A percentile compares a stretch with the other conserved stretches of the same genome.
Conservation (phyloP, 306 rosid genomes). For the Medicago truncatula region DNA sequence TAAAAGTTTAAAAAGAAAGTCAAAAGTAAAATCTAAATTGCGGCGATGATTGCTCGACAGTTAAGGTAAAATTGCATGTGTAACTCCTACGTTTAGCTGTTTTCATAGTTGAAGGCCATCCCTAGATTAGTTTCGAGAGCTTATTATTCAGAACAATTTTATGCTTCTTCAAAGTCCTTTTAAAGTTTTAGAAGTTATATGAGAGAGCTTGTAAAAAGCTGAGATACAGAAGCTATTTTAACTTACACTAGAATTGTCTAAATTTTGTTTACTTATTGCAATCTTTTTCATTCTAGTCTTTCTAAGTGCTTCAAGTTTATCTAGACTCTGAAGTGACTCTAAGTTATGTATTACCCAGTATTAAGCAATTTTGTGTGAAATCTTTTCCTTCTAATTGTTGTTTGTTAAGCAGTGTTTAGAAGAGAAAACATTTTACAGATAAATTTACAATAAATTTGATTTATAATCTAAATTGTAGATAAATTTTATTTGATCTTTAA, state of each 20-base stretch:
- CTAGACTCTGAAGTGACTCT: not conserved
- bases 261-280: not conserved
- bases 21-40: conserved; percentile 44
- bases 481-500: not conserved
- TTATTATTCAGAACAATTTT: not conserved
- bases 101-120: not conserved
- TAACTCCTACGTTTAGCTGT: conserved; percentile 14
- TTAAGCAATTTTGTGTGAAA: not conserved
- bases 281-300: not conserved
- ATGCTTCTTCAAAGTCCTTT: conserved; percentile 7
- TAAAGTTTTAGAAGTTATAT: not conserved
- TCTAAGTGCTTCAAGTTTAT: not conserved
- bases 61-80: not conserved
- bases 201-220: not conserved
- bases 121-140: not conserved
- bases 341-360: not conserved
- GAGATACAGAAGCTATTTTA: conserved; percentile 4
- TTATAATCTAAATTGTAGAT: not conserved
- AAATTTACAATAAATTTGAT: not conserved
- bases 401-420: not conserved
- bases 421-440: not conserved
- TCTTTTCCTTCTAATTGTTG: not conserved
- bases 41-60: conserved; percentile 24
- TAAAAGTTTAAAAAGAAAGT: conserved; percentile 36
- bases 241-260: not conserved